Percentiles rank a stretch among this genome's conserved stretches.
phyloP scores from a whole-genome alignment of 495 filamentous ascomycete genomes.

The Diplogelasinospora grovesii region DNA sequence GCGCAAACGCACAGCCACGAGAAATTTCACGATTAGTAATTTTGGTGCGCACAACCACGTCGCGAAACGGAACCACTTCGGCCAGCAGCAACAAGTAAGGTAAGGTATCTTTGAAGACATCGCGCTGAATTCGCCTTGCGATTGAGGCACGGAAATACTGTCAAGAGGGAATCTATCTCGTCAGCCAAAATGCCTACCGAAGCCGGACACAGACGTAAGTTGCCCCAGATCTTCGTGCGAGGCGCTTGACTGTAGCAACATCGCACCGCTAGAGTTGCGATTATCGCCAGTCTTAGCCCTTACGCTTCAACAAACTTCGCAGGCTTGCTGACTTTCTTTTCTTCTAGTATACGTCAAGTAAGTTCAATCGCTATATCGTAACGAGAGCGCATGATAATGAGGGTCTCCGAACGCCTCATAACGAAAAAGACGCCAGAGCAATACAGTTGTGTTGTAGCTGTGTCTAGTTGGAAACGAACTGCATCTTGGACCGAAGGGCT shows the following conservation, averaged over 20 bases:
- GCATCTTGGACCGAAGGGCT: slow-evolving; percentile 15
- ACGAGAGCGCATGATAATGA: no score
- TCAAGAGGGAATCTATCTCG: slow-evolving; percentile 30
- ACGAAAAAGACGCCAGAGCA: no score
- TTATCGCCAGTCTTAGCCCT: no score
- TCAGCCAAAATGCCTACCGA: slow-evolving; percentile 72
- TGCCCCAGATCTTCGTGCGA: no score
- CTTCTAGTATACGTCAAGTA: slow-evolving; percentile 86
- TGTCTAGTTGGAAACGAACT: not conserved
- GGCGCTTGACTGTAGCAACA: no score
- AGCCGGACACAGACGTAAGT: slow-evolving; percentile 80
- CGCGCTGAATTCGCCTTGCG: slow-evolving; percentile 27
- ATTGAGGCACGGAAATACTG: slow-evolving; percentile 23
- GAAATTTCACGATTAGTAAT: no score
- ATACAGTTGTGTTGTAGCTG: no score
- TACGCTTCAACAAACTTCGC: no score
- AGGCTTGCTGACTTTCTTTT: slow-evolving; percentile 28
- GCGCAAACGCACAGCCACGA: not conserved
- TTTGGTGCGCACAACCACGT: slow-evolving; percentile 34
- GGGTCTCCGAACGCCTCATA: no score
- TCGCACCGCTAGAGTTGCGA: no score
- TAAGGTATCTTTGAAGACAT: slow-evolving; percentile 26
- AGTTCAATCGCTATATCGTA: slow-evolving; percentile 46
- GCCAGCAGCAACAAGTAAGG: slow-evolving; percentile 33
- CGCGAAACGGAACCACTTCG: slow-evolving; percentile 31